Base-by-base conservation (phyloP, 2,329 filamentous ascomycete species). In the Clarireedia sp. region DNA sequence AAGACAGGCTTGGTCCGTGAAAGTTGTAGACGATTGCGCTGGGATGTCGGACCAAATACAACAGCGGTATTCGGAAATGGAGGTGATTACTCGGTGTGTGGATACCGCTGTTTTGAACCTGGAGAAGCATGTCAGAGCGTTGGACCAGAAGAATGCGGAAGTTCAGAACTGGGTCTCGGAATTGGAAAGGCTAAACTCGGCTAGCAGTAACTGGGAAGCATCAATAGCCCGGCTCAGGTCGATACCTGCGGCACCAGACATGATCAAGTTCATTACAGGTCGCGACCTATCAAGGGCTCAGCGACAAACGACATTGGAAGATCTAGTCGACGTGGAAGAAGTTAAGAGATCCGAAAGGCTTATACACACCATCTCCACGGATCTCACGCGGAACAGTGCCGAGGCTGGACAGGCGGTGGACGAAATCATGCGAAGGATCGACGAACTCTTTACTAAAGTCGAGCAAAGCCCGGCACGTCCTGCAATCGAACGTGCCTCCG, bases 41-140 rank as follows among this genome's bases (percentile, higher is more conserved):
- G 74, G 74, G 49, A 85, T 90, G 74, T 82, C 84, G 51, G 74
- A 76, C 51, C 73, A 78, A 59, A 78, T 83, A 19, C 77, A 82
- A 64, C 78, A 84, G 55, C 80, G 88, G 61, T 87, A 89, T 66
- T 75, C 77, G 51, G 87, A 91, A 70, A 85, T 87, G 66, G 81
- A 85, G 48, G 82, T 88, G 51, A 90, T 95, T 69, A 78, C 89
- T 66, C 83, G 85, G 59, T 91, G 87, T 56, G 79, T 95, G 48
- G 85, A 89, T 60, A 89, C 94, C 24, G 94, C 92, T 6, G 83
- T 96, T 21, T 85, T 86, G 60, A 99, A 96, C 65, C 78, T 92
- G 55, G 85, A 90, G 64, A 80, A 83, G 17, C 88, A 89, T 67
- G 79, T 91, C 54, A 85, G 82, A 61, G 79, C 78, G 44, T 77